Conservation (phyloP, 2,329 filamentous ascomycete species). For the Penicillium olsonii region DNA sequence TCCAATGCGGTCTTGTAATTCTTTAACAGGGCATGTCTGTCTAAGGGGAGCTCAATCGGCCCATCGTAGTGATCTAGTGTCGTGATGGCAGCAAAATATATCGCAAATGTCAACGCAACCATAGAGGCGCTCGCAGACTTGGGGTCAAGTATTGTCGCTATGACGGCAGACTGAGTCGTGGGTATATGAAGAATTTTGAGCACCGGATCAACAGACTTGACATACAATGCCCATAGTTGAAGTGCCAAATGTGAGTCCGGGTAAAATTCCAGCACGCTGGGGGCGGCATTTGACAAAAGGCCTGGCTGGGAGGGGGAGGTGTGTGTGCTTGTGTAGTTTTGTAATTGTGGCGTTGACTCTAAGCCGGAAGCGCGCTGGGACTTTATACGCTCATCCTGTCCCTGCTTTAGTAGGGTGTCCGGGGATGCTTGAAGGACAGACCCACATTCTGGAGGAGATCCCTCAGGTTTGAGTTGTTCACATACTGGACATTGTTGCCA, state of each 20-base stretch:
- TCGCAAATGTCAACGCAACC: slow-evolving; percentile 55
- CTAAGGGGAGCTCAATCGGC: slow-evolving; percentile 13
- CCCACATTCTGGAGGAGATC: slow-evolving; percentile 1
- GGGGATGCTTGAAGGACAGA: neutral
- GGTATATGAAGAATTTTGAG: slow-evolving; percentile 24
- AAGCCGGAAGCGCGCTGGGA: neutral
- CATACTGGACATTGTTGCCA: neutral
- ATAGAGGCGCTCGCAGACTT: slow-evolving; percentile 31
- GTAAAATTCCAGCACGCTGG: slow-evolving; percentile 14
- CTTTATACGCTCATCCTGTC: neutral
- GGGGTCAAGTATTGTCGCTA: slow-evolving; percentile 27
- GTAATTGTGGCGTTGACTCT: neutral
- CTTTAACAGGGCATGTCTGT: slow-evolving; percentile 6
- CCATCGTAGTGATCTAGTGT: slow-evolving; percentile 34
- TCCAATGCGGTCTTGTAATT: slow-evolving; percentile 12
- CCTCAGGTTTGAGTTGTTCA: slow-evolving; percentile 11
- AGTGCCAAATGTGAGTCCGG: slow-evolving; percentile 19
- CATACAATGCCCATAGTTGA: slow-evolving; percentile 18
- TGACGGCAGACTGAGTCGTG: slow-evolving; percentile 17
- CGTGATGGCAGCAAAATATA: slow-evolving; percentile 58
- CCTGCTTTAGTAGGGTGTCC: neutral
- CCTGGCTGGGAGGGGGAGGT: neutral
- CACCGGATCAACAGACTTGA: slow-evolving; percentile 22
- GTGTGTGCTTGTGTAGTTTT: neutral
- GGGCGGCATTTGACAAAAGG: neutral